Conservation (phyloP, 2,329 filamentous ascomycete genomes). For the Phaeophleospora eucalypticola region DNA sequence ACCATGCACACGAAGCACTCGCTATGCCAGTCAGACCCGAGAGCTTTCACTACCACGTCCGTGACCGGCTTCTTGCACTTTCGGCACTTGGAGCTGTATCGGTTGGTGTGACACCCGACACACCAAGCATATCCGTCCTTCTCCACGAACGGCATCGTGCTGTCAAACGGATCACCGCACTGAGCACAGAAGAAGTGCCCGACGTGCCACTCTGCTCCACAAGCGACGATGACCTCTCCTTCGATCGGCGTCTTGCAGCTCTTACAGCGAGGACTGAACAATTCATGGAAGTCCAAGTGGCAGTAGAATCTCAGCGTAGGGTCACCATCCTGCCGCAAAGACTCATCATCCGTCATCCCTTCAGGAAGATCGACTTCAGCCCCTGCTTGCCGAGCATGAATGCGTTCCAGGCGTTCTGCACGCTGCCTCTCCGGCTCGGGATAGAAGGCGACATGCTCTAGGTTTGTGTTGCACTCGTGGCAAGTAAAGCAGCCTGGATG, state of each 20-base stretch:
- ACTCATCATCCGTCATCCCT: conserved; percentile 56
- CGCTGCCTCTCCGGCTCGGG: conserved; percentile 77
- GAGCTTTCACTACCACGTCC: conserved; percentile 81
- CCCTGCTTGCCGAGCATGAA: conserved; percentile 56
- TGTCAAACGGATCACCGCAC: conserved; percentile 76
- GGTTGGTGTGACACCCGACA: conserved; percentile 83
- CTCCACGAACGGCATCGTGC: conserved; percentile 77
- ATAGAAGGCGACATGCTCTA: conserved; percentile 95
- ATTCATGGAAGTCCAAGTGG: conserved; percentile 97
- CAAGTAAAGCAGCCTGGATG: conserved; percentile 93
- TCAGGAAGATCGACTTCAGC: conserved; percentile 53
- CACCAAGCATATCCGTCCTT: conserved; percentile 99
- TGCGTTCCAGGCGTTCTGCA: conserved; percentile 67
- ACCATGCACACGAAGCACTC: conserved; percentile 78
- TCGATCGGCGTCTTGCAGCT: conserved; percentile 96
- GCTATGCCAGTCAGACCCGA: conserved; percentile 91
- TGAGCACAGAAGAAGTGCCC: conserved; percentile 99
- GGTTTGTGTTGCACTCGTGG: conserved; percentile 76
- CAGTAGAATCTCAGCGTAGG: conserved; percentile 82
- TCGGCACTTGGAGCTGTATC: conserved; percentile 83
- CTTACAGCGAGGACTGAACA: conserved; percentile 88
- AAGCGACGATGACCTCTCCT: conserved; percentile 87
- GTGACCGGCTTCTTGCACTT: conserved; percentile 81
- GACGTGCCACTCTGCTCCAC: conserved; percentile 92
- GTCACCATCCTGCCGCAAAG: conserved; percentile 57